Evolutionary conservation across 495 filamentous ascomycete species (phyloP), one percentile per base, ranked within the genome.

Genomic region (Halenospora varia): DNA sequence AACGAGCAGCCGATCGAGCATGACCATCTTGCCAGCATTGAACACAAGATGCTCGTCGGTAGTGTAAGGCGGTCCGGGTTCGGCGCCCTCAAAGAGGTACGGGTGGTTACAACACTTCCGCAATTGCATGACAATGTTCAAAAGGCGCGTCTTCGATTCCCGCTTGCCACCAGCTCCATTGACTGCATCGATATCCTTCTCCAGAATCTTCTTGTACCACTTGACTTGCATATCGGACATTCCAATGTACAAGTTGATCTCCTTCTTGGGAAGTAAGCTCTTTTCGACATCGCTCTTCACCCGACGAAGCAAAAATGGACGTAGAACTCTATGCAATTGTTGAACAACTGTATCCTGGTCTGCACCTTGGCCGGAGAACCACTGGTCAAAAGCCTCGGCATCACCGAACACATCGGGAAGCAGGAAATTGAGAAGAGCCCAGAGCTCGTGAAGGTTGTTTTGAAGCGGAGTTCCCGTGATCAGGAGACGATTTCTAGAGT

Each of bases 101-200:
- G 95, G 95, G 64, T 99, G 95, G 64, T 99, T 99, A 73, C 95
- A 97, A 70, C 95, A 99, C 71, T 99, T 99, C 57, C 95, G 88
- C 47, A 99, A 83, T 69, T 99, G 95, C 95, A 99, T 99, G 59
- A 99, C 95, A 68, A 99, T 99, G 74, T 99, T 99, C 59, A 99
- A 78, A n/a, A 99, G 81, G 44, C 95, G 85, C 3, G 95, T 97
- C 75, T 99, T 99, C n/a, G 93, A 96, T 70, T 99, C 95, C 51
- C 89, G 86, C 73, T 96, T 97, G 19, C 95, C 94, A 54, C 86
- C 90, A 24, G 95, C 95, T 46, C 95, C 95, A 62, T 99, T 99
- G 60, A 99, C 95, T 11, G 95, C 95, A 65, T 97, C 95, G 54
- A 99, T 99, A 68, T 99, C 95, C 72, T 97, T 97, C 70, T 97